Percentiles rank a stretch among this genome's conserved stretches.
phyloP scores from a whole-genome alignment of 495 filamentous ascomycete genomes.

The Neurospora cerealis region DNA sequence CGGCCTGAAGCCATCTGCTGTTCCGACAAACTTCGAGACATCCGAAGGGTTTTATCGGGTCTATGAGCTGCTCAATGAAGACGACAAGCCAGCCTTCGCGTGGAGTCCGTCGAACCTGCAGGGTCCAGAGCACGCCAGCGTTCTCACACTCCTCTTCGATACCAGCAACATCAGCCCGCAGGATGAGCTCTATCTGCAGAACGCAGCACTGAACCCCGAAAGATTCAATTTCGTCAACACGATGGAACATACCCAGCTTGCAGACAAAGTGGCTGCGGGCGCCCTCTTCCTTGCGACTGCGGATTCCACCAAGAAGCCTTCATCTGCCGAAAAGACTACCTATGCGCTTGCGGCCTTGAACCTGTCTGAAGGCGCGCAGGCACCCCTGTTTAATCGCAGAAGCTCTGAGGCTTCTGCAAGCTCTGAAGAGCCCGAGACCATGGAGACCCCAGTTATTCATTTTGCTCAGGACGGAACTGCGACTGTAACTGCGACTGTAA shows the following conservation, averaged over 20 bases:
- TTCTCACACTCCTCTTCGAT: not conserved
- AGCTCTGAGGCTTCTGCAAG: not conserved
- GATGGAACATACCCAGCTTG: not conserved
- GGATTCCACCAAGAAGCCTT: not conserved
- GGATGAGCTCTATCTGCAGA: not conserved
- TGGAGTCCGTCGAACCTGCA: not conserved
- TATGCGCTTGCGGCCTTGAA: not conserved
- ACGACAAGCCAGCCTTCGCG: not conserved
- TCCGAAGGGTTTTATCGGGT: not conserved
- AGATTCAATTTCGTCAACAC: not conserved
- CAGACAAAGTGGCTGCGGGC: not conserved
- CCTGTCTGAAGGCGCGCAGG: not conserved
- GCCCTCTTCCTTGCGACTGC: not conserved
- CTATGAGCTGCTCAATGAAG: not conserved
- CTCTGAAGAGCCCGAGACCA: not conserved
- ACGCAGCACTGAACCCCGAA: not conserved
- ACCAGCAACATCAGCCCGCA: not conserved
- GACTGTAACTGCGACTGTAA: not conserved
- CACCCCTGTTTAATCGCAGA: not conserved
- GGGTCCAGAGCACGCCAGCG: not conserved
- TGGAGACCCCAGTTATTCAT: not conserved
- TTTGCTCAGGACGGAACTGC: not conserved
- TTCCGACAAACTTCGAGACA: slow-evolving; percentile 19
- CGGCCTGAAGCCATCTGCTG: slow-evolving; percentile 24
- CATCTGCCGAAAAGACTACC: not conserved